Evolutionary conservation across 1,284 basidiomycete genomes (phyloP).

Genomic region (Ceratobasidium sp.): DNA sequence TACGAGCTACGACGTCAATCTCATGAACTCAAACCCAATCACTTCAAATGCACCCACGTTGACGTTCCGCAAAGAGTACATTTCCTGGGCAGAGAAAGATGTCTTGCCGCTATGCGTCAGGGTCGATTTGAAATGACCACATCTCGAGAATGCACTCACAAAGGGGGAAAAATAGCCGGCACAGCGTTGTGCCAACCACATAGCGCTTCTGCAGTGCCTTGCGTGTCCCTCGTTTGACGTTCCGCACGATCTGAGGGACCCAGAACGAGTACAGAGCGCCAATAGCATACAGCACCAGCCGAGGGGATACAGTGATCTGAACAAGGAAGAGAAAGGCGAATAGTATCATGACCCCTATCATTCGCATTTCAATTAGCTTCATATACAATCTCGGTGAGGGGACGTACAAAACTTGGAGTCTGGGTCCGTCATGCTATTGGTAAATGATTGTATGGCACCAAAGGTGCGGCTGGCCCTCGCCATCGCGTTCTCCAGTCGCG

Average conservation of each 20-base stretch:
- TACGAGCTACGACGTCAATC: not conserved
- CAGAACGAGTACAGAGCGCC: slow-evolving; percentile 79
- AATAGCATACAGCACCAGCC: slow-evolving; percentile 76
- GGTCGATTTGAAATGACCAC: not conserved
- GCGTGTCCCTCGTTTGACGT: slow-evolving; percentile 73
- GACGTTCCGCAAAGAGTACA: slow-evolving; percentile 79
- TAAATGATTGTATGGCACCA: slow-evolving; percentile 27
- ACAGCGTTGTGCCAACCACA: slow-evolving; percentile 79
- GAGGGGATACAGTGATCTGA: slow-evolving; percentile 77
- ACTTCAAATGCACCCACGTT: slow-evolving; percentile 59
- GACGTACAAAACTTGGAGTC: slow-evolving; percentile 75
- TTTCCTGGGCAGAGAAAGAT: slow-evolving; percentile 85
- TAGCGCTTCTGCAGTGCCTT: slow-evolving; percentile 77
- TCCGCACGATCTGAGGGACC: slow-evolving; percentile 85
- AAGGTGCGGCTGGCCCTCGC: slow-evolving; percentile 28
- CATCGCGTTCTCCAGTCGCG: not conserved
- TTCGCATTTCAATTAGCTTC: slow-evolving; percentile 9
- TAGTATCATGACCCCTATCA: slow-evolving; percentile 71
- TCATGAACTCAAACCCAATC: not conserved
- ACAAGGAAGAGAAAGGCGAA: slow-evolving; percentile 75
- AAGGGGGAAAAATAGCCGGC: slow-evolving; percentile 74
- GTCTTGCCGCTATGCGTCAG: slow-evolving; percentile 62
- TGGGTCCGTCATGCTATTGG: slow-evolving; percentile 60
- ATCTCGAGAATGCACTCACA: slow-evolving; percentile 65
- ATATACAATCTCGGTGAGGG: slow-evolving; percentile 24